A percentile compares a stretch with the other conserved stretches of the same genome.
Evolutionary conservation across 163 green algal species (phyloP).

Genomic region (Chlorella variabilis): DNA sequence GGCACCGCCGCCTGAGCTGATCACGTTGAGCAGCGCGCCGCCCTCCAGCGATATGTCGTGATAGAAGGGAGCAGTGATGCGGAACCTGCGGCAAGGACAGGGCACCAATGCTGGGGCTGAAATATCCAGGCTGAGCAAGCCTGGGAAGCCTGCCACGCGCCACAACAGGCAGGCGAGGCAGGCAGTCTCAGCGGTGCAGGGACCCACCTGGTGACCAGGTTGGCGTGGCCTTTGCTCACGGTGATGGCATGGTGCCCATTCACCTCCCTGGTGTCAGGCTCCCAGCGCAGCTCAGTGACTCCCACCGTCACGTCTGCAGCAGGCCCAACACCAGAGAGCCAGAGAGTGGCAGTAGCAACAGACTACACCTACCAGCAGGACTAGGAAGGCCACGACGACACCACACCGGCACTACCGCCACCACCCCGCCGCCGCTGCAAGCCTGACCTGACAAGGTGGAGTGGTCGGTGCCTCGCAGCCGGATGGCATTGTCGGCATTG

Average conservation of each 20-base stretch:
- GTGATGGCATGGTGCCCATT: background rate
- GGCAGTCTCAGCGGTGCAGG: no score
- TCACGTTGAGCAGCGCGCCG: background rate
- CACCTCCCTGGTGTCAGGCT: background rate
- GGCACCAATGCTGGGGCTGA: no score
- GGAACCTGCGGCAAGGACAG: background rate
- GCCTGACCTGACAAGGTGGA: background rate
- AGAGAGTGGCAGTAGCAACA: no score
- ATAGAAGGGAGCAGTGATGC: background rate
- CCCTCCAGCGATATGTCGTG: background rate
- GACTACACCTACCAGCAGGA: no score
- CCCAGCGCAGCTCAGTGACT: background rate
- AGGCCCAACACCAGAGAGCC: no score
- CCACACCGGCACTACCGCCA: no score
- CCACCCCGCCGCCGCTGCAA: no score
- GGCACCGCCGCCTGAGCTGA: background rate
- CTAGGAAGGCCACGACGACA: no score
- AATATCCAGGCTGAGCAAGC: no score
- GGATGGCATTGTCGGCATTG: constrained; percentile 4
- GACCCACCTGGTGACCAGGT: background rate
- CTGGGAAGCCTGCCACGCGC: no score
- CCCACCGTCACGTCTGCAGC: background rate
- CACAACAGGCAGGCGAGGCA: no score
- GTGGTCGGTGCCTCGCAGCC: background rate
- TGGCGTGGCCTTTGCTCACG: background rate